Base-by-base conservation (phyloP, 2,329 filamentous ascomycete species). In the Fusarium sp. region DNA sequence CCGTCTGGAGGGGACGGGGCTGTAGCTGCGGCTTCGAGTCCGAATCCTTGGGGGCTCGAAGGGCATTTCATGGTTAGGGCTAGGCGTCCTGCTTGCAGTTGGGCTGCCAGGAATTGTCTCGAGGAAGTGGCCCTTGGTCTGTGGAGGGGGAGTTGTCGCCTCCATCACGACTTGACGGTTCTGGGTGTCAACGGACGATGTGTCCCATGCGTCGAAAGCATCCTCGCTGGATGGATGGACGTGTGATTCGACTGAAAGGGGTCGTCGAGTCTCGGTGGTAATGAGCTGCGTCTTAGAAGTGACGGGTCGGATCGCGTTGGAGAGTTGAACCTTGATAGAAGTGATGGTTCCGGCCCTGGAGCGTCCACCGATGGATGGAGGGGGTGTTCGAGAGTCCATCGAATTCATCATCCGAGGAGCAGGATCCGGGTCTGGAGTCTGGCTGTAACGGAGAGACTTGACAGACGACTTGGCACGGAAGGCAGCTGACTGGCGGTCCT, bases 171-270 rank as follows among this genome's bases (percentile, higher is more conserved):
- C 86, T 74, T 91, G 88, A 31, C 90, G 87, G 73, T 87, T 88
- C 72, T 91, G 88, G 4, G 88, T 83, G 74, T 92, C 91, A 3
- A 94, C 90, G 1, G 86, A 85, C 0, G 91, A 93, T 0, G 91
- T 93, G 77, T 94, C 92, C 93, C 93, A 94, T 3, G 88, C 91
- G 75, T 94, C 92, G 76, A 94, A 94, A 2, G 89, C 89, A 69
- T 93, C 91, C n/a, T 89, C 87, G 16, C 82, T 82, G 40, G 81
- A 81, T 17, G 79, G 79, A 53, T 82, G 80, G 9, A 78, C 69
- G 44, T 77, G 80, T 0, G 87, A 88, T 7, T 89, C 87, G 11
- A 87, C 79, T 1, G 90, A 91, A 8, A 82, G 74, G 4, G 85
- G 80, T 24, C 88, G 83, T 27, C 83, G 82, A 24, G 82, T 84